A percentile compares a stretch with the other conserved stretches of the same genome.
Conservation (phyloP, 495 filamentous ascomycete genomes). For the Hypoxylon cercidicola region DNA sequence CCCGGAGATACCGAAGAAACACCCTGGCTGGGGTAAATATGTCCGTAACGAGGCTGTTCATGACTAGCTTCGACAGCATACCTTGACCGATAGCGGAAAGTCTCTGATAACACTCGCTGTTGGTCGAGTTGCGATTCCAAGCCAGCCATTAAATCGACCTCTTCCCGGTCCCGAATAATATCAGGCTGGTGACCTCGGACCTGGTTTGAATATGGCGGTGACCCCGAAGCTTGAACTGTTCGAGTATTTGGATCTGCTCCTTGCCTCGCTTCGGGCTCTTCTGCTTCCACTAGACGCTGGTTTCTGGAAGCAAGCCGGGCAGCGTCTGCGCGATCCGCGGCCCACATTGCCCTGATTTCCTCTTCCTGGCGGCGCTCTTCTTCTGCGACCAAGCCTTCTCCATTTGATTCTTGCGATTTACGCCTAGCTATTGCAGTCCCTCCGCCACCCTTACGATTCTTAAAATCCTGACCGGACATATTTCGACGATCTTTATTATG, state of each 20-base stretch:
- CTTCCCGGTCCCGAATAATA: constrained; percentile 7
- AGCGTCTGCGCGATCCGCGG: constrained; percentile 37
- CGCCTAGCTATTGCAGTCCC: background rate
- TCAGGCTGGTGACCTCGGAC: constrained; percentile 3
- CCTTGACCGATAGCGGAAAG: constrained; percentile 4
- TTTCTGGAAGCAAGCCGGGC: constrained; percentile 29
- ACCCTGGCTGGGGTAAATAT: background rate
- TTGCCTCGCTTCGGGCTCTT: background rate
- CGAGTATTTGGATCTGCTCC: constrained; percentile 1
- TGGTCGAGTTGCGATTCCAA: constrained; percentile 39
- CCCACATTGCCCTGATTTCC: constrained; percentile 47
- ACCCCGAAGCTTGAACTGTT: background rate
- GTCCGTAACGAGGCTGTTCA: background rate
- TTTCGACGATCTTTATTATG: constrained; percentile 15
- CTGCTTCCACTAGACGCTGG: constrained; percentile 1
- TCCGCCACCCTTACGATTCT: constrained; percentile 41
- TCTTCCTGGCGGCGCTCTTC: constrained; percentile 44
- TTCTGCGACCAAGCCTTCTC: constrained; percentile 33
- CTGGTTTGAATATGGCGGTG: constrained; percentile 1
- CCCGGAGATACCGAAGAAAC: background rate
- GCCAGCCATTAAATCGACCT: constrained; percentile 41
- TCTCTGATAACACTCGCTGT: constrained; percentile 25
- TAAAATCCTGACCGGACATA: constrained; percentile 38
- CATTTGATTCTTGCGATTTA: constrained; percentile 40
- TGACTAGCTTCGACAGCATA: background rate